phyloP scores from a whole-genome alignment of 148 eudicot genomes.

The Camellia lanceoleosa region DNA sequence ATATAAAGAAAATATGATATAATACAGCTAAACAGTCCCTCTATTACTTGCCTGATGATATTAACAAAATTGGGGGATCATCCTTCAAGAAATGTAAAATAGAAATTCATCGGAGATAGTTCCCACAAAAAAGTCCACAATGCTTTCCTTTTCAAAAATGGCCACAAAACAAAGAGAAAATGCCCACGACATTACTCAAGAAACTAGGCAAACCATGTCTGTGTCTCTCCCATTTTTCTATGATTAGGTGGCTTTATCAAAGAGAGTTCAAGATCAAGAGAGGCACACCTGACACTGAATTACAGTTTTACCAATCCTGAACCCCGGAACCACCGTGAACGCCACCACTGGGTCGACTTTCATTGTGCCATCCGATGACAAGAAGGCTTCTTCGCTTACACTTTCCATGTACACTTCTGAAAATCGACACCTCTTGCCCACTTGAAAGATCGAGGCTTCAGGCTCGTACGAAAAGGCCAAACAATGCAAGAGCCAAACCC shows the following conservation, averaged over 20 bases:
- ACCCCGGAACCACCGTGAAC: constrained; percentile 86
- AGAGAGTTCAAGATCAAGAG: constrained; percentile 19
- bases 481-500: constrained; percentile 81
- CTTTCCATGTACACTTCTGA: constrained; percentile 95
- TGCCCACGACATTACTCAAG: constrained; percentile 17
- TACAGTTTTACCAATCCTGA: constrained; percentile 65
- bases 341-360: constrained; percentile 57
- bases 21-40: constrained; percentile 10
- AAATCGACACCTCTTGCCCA: constrained; percentile 48
- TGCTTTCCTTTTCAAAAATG: constrained; percentile 26
- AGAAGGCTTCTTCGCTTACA: constrained; percentile 66
- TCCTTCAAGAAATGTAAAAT: not conserved
- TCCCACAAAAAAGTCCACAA: constrained; percentile 31
- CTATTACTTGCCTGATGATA: constrained; percentile 8
- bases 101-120: not conserved
- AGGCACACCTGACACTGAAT: constrained; percentile 85
- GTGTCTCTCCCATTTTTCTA: not conserved
- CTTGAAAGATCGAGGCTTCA: constrained; percentile 61
- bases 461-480: constrained; percentile 64
- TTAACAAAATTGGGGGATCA: constrained; percentile 14
- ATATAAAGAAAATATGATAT: not conserved
- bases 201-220: not conserved
- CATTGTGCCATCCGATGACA: constrained; percentile 11
- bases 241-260: constrained; percentile 7
- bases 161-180: constrained; percentile 21